Evolutionary conservation across 2,329 filamentous ascomycete genomes (phyloP).

Genomic region (Paecilomyces niveus): DNA sequence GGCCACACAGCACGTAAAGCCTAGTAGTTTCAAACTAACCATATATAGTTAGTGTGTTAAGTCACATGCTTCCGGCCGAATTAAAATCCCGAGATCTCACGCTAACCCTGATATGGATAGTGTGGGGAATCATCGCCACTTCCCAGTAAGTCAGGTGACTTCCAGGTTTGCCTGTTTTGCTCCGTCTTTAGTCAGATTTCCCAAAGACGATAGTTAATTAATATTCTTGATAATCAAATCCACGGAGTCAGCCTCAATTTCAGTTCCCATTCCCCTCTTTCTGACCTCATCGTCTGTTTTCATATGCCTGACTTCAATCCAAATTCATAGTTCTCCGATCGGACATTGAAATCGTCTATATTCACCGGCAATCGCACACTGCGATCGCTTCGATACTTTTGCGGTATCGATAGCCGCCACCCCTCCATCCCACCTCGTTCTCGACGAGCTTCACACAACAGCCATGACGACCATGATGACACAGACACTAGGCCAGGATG

Average conservation of each 20-base stretch:
- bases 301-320: background rate
- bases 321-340: background rate
- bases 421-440: conserved; percentile 8
- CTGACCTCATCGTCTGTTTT: background rate
- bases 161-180: background rate
- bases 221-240: background rate
- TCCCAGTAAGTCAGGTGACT: background rate
- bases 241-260: background rate
- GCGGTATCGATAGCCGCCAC: background rate
- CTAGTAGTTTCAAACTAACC: background rate
- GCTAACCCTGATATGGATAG: conserved; percentile 1
- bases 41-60: background rate
- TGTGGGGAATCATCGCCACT: background rate
- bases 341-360: background rate
- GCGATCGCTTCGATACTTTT: background rate
- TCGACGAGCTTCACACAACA: conserved; percentile 11
- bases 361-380: background rate
- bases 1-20: background rate
- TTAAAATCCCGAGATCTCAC: background rate
- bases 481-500: conserved; percentile 4
- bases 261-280: background rate
- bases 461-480: conserved; percentile 25
- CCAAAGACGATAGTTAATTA: background rate
- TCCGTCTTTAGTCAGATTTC: background rate
- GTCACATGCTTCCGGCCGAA: background rate